Percentiles rank a stretch among this genome's conserved stretches.
These are phyloP conservation scores for Geotrichum klebahnii DNA, from an alignment of 1,139 yeast genomes.

Conservation along the genomic window DNA sequence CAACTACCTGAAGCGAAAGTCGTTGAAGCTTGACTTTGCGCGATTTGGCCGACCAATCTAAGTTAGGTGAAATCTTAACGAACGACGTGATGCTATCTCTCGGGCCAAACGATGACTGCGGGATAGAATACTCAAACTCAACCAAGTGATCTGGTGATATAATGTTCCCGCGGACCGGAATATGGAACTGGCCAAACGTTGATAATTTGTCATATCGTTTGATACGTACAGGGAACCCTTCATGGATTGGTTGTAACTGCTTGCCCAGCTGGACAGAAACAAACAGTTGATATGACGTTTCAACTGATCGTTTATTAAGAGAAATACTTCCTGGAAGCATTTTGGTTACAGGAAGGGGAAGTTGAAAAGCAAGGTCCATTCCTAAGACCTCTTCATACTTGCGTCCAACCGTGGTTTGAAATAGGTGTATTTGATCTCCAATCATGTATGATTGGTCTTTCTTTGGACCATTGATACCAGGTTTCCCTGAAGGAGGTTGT, in stretches of 20 bases:
- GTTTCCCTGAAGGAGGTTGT: slow-evolving; percentile 37
- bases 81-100: slow-evolving; percentile 37
- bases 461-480: slow-evolving; percentile 35
- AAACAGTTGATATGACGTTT: slow-evolving; percentile 38
- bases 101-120: slow-evolving; percentile 42
- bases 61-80: slow-evolving; percentile 38
- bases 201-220: slow-evolving; percentile 42
- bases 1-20: slow-evolving; percentile 39
- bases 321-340: slow-evolving; percentile 40
- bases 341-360: slow-evolving; percentile 37
- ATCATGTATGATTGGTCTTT: slow-evolving; percentile 40
- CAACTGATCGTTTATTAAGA: slow-evolving; percentile 36
- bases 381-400: slow-evolving; percentile 35
- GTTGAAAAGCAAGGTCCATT: slow-evolving; percentile 41
- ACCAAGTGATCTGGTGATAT: slow-evolving; percentile 41
- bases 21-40: slow-evolving; percentile 39
- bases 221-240: slow-evolving; percentile 39
- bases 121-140: slow-evolving; percentile 37
- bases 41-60: slow-evolving; percentile 39
- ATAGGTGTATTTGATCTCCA: slow-evolving; percentile 35
- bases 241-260: slow-evolving; percentile 30
- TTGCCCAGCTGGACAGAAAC: slow-evolving; percentile 35
- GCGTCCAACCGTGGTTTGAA: slow-evolving; percentile 29
- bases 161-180: slow-evolving; percentile 33
- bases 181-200: slow-evolving; percentile 39